These are phyloP conservation scores for Psophocarpus tetragonolobus DNA, from an alignment of 306 rosid species.

Conservation along the genomic window DNA sequence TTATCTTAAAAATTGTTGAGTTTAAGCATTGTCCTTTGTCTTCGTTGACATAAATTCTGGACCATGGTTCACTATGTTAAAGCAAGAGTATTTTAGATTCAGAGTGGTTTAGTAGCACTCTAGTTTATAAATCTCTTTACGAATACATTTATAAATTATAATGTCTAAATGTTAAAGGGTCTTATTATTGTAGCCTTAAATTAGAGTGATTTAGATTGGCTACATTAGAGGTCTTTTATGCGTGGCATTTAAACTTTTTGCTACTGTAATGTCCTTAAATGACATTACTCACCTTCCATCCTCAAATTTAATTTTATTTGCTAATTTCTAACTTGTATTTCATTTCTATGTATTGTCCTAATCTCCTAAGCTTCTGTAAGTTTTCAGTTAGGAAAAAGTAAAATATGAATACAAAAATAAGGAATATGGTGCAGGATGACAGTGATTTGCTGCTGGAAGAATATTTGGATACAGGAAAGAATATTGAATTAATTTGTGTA, in stretches of 20 bases:
- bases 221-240: not conserved
- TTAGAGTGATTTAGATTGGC: not conserved
- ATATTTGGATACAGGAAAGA: conserved; percentile 4
- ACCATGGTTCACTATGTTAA: conserved; percentile 12
- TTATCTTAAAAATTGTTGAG: not conserved
- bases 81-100: not conserved
- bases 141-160: conserved; percentile 7
- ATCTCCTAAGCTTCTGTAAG: conserved; percentile 21
- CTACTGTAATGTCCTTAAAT: not conserved
- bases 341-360: conserved; percentile 1
- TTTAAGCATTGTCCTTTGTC: conserved; percentile 4
- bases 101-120: not conserved
- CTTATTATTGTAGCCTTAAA: not conserved
- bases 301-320: not conserved
- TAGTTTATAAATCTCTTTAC: not conserved
- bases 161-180: not conserved
- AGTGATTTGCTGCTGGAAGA: not conserved
- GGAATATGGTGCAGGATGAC: not conserved
- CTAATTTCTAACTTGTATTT: not conserved
- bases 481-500: conserved; percentile 13
- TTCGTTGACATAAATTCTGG: not conserved
- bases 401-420: not conserved
- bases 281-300: conserved; percentile 6
- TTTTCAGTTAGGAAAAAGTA: conserved; percentile 16
- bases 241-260: conserved; percentile 16